phyloP scores from a whole-genome alignment of 1,284 basidiomycete genomes.

The Erythrobasidium hasegawianum region DNA sequence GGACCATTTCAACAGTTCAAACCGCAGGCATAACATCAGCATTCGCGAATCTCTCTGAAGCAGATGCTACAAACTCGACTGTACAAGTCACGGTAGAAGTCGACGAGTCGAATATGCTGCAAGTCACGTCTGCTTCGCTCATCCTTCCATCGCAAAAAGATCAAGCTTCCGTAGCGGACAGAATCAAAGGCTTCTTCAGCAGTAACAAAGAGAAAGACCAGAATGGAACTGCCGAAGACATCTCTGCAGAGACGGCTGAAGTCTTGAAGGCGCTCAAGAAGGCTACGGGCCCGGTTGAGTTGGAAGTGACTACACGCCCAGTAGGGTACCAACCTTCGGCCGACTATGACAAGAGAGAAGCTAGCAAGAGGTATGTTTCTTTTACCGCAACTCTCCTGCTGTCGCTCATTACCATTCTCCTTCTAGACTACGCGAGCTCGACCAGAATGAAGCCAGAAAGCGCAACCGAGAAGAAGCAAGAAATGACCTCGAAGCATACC shows the following conservation, averaged over 20 bases:
- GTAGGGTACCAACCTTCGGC: constrained; percentile 59
- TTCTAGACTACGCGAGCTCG: constrained; percentile 69
- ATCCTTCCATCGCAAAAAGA: constrained; percentile 73
- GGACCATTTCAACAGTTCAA: constrained; percentile 54
- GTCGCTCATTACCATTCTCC: neutral
- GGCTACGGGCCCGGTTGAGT: constrained; percentile 39
- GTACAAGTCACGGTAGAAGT: constrained; percentile 75
- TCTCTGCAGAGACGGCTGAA: constrained; percentile 35
- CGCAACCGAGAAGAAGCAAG: constrained; percentile 79
- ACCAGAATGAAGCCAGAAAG: constrained; percentile 71
- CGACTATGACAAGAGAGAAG: constrained; percentile 64
- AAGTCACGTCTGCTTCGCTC: constrained; percentile 59
- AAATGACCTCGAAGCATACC: constrained; percentile 85
- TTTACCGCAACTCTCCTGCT: too few species aligned
- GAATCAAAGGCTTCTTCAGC: constrained; percentile 77
- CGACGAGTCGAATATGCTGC: constrained; percentile 77
- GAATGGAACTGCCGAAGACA: constrained; percentile 27
- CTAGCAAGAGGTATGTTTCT: constrained; percentile 51
- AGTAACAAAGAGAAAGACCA: constrained; percentile 49
- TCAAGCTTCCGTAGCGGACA: constrained; percentile 66
- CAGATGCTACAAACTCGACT: constrained; percentile 62
- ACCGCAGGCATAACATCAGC: constrained; percentile 67
- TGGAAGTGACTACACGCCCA: constrained; percentile 45
- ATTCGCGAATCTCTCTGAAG: constrained; percentile 68
- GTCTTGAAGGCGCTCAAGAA: constrained; percentile 50